phyloP scores from a whole-genome alignment of 805 yeast species.

The Sugiyamaella chiloensis region DNA sequence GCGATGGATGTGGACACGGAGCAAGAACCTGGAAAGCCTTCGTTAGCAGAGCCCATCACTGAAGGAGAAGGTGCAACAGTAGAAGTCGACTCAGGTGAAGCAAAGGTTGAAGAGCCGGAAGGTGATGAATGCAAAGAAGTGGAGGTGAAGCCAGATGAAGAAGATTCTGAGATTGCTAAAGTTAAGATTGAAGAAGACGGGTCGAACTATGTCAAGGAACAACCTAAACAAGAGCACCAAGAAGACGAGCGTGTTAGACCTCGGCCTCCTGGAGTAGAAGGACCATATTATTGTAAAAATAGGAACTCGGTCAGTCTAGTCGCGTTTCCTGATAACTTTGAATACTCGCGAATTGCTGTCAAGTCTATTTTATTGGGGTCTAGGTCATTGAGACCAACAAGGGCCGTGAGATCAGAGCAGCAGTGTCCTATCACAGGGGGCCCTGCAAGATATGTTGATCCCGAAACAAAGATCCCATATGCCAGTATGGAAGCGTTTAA shows the following conservation, averaged over 20 bases:
- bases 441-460: conserved; percentile 82
- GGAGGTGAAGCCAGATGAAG: conserved; percentile 25
- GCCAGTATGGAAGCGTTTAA: conserved; percentile 77
- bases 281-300: conserved; percentile 20
- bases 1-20: background rate
- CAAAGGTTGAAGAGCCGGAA: conserved; percentile 17
- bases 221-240: conserved; percentile 24
- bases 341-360: conserved; percentile 14
- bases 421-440: conserved; percentile 72
- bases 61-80: too few species aligned
- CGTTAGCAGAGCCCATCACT: background rate
- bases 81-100: conserved; percentile 26
- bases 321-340: conserved; percentile 19
- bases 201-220: conserved; percentile 40
- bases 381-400: conserved; percentile 45
- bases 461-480: conserved; percentile 83
- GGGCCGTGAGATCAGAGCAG: conserved; percentile 46
- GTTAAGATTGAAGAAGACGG: conserved; percentile 34
- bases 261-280: conserved; percentile 19
- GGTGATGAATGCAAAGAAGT: conserved; percentile 1
- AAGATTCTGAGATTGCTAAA: conserved; percentile 42
- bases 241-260: conserved; percentile 2
- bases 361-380: conserved; percentile 22
- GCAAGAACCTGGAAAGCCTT: background rate
- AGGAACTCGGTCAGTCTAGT: conserved; percentile 14